Evolutionary conservation across 148 eudicot genomes (phyloP).

Genomic region (Cornus controversa): DNA sequence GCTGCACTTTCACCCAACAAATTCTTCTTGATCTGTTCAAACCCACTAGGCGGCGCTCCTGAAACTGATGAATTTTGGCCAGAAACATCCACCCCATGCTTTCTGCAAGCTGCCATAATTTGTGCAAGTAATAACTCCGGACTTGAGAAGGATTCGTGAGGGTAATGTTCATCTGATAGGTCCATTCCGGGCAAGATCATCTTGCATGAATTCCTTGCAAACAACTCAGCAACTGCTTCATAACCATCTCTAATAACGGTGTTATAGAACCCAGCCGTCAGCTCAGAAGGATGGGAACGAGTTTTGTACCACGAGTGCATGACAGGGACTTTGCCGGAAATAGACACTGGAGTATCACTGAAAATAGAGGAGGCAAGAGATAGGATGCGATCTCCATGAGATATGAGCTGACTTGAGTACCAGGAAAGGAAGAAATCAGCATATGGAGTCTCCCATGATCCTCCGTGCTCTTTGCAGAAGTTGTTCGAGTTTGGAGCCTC

Average conservation of each 20-base stretch:
- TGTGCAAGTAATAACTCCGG: constrained; percentile 53
- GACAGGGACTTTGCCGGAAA: constrained; percentile 71
- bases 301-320: constrained; percentile 50
- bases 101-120: constrained; percentile 46
- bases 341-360: constrained; percentile 31
- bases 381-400: constrained; percentile 67
- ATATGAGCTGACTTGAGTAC: constrained; percentile 72
- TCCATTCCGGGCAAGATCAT: constrained; percentile 78
- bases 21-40: constrained; percentile 55
- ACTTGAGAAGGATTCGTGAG: constrained; percentile 38
- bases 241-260: constrained; percentile 70
- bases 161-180: constrained; percentile 44
- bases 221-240: constrained; percentile 46
- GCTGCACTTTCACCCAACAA: constrained; percentile 38
- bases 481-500: constrained; percentile 40
- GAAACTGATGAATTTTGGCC: constrained; percentile 61
- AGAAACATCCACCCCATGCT: constrained; percentile 42
- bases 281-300: constrained; percentile 78
- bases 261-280: constrained; percentile 79
- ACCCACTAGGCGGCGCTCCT: constrained; percentile 31
- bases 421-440: constrained; percentile 88
- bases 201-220: constrained; percentile 52
- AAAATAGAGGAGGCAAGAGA: constrained; percentile 58
- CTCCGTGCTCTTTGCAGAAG: constrained; percentile 68
- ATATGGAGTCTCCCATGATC: constrained; percentile 80